Conservation (phyloP, 768 basidiomycete species). For the Termitomyces sp. region DNA sequence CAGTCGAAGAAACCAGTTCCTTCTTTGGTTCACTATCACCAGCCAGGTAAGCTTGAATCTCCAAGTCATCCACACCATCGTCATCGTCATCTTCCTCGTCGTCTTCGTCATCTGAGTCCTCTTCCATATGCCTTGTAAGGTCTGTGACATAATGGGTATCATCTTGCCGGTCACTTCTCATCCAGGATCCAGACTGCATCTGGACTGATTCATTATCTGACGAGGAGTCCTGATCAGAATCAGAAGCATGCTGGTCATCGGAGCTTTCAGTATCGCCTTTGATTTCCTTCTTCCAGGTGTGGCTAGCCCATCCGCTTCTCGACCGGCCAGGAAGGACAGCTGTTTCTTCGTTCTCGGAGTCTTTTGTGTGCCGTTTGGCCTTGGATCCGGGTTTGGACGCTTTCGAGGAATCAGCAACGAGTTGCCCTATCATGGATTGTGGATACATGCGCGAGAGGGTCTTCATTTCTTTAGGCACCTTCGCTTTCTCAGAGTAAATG, state of each 20-base stretch:
- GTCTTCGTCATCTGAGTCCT: not conserved
- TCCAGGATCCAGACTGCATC: conserved; percentile 2
- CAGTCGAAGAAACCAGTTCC: conserved; percentile 5
- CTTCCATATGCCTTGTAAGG: conserved; percentile 12
- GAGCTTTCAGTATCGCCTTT: conserved; percentile 66
- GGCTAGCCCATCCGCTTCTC: conserved; percentile 31
- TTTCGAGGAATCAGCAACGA: conserved; percentile 18
- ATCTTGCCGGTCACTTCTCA: conserved; percentile 4
- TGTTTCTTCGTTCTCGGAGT: conserved; percentile 29
- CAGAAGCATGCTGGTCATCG: conserved; percentile 24
- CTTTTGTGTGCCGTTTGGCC: conserved; percentile 6
- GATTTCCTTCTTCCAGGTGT: conserved; percentile 36
- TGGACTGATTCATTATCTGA: not conserved
- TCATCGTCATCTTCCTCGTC: not conserved
- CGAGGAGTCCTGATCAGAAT: not conserved
- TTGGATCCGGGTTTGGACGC: conserved; percentile 10
- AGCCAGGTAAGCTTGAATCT: conserved; percentile 31
- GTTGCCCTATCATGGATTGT: conserved; percentile 42
- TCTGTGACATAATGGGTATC: conserved; percentile 19
- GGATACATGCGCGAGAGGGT: conserved; percentile 52
- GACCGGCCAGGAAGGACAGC: conserved; percentile 51
- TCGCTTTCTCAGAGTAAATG: not conserved
- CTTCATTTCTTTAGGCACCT: conserved; percentile 29
- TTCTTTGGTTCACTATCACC: conserved; percentile 9
- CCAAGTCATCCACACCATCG: conserved; percentile 24